phyloP scores from a whole-genome alignment of 129 eudicot species.

The Centrapalus pauciflorus region DNA sequence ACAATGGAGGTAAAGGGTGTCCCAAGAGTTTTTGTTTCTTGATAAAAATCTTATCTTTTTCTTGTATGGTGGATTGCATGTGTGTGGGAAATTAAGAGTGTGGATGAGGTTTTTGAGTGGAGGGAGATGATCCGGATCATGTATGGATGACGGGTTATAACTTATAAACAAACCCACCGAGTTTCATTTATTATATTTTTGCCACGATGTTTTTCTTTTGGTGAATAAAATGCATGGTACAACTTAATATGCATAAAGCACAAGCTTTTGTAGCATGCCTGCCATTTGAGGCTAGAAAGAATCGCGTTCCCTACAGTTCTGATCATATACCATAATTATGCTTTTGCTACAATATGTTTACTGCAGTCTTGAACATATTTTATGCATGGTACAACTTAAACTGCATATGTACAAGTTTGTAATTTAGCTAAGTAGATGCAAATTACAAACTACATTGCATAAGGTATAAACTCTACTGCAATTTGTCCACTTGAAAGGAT shows the following conservation, averaged over 20 bases:
- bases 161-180: constrained; percentile 18
- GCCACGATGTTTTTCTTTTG: not conserved
- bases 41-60: constrained; percentile 37
- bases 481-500: constrained; percentile 5
- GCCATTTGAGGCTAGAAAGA: not conserved
- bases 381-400: not conserved
- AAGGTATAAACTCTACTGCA: not conserved
- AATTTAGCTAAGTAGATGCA: not conserved
- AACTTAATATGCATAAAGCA: constrained; percentile 7
- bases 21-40: constrained; percentile 24
- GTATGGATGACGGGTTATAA: constrained; percentile 32
- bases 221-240: not conserved
- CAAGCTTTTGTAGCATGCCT: not conserved
- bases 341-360: not conserved
- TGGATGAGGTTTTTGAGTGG: constrained; percentile 41
- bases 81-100: constrained; percentile 6
- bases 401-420: not conserved
- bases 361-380: not conserved
- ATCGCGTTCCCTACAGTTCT: too few relatives aligned
- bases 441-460: not conserved
- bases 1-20: constrained; percentile 24
- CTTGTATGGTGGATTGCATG: constrained; percentile 23
- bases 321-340: not conserved
- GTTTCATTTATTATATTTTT: not conserved
- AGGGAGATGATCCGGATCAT: constrained; percentile 24